A percentile compares a stretch with the other conserved stretches of the same genome.
phyloP scores from a whole-genome alignment of 352 stramenopile species.

The Blastocystis sp. region DNA sequence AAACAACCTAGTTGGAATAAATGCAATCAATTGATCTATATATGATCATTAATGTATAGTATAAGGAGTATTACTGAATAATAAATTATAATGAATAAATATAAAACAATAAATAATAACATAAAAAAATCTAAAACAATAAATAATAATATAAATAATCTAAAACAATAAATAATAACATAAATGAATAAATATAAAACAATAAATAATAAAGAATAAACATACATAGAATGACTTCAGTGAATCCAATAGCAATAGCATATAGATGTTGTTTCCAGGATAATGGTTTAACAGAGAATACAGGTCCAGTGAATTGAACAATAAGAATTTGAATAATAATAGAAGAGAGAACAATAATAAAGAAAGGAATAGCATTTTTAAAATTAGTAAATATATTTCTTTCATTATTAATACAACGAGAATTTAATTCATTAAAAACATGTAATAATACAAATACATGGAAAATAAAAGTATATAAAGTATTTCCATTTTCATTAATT shows the following conservation, averaged over 20 bases:
- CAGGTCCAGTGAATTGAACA: constrained; percentile 65
- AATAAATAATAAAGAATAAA: no score
- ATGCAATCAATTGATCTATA: no score
- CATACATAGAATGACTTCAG: no score
- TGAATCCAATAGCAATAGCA: constrained; percentile 47
- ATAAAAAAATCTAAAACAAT: no score
- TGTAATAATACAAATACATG: constrained; percentile 83
- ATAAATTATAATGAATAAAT: no score
- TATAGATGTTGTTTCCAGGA: constrained; percentile 49
- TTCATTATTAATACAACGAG: constrained; percentile 65
- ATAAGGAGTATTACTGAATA: no score
- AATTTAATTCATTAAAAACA: constrained; percentile 72
- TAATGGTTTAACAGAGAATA: constrained; percentile 50
- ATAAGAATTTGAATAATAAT: constrained; percentile 72
- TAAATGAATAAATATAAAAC: no score
- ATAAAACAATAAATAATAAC: no score
- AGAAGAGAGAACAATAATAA: constrained; percentile 65
- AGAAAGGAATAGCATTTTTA: constrained; percentile 67
- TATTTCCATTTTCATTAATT: constrained; percentile 45
- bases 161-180: no score
- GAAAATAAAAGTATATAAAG: constrained; percentile 83
- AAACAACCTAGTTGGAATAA: no score
- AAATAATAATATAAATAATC: no score
- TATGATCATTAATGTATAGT: no score
- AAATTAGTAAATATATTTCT: constrained; percentile 80